phyloP scores from a whole-genome alignment of 345 rosid species.

The Viola odorata region DNA sequence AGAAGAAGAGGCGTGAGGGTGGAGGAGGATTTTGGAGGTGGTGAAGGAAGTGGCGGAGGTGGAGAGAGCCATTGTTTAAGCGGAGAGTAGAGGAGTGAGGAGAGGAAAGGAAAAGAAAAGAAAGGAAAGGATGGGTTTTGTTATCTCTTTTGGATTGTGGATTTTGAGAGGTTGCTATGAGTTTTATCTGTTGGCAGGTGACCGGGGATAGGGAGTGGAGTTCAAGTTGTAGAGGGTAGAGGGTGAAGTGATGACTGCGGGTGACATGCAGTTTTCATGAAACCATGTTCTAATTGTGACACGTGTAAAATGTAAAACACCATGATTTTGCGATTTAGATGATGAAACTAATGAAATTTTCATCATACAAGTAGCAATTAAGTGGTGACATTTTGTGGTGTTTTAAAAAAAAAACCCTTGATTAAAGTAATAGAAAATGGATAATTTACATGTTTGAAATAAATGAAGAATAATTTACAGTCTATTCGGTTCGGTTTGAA shows the following conservation, averaged over 20 bases:
- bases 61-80: conserved; percentile 49
- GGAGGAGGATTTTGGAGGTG: conserved; percentile 38
- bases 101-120: conserved; percentile 6
- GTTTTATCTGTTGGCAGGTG: conserved; percentile 13
- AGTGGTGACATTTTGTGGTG: not conserved
- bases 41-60: conserved; percentile 41
- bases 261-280: conserved; percentile 16
- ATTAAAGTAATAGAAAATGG: not conserved
- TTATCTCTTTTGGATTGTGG: conserved; percentile 16
- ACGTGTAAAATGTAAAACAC: conserved; percentile 6
- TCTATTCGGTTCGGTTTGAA: no score
- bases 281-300: conserved; percentile 4
- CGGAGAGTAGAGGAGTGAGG: not conserved
- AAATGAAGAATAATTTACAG: no score
- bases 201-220: not conserved
- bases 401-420: not conserved
- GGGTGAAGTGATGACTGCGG: not conserved
- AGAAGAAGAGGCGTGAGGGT: conserved; percentile 33
- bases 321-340: no score
- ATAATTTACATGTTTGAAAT: not conserved
- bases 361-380: no score
- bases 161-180: conserved; percentile 19
- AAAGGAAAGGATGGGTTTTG: conserved; percentile 21
- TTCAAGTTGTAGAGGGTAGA: not conserved
- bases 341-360: no score